Conservation (phyloP, 306 rosid genomes). For the Sicyos baderoa region DNA sequence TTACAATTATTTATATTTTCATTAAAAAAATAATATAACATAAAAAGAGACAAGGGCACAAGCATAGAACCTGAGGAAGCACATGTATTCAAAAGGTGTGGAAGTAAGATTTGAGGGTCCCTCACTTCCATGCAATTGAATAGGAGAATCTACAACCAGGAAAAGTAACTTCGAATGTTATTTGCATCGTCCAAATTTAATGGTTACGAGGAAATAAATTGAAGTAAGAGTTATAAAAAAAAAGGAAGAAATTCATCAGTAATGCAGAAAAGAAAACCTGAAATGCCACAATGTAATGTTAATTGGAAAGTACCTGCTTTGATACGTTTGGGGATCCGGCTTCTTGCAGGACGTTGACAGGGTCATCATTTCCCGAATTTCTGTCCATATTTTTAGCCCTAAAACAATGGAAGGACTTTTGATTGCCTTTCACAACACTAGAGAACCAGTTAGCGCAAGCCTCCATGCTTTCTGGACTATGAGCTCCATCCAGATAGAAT, state of each 20-base stretch:
- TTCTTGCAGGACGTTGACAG: slow-evolving; percentile 23
- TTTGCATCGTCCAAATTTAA: neutral
- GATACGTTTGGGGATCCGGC: slow-evolving; percentile 29
- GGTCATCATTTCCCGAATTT: slow-evolving; percentile 28
- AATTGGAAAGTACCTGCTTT: slow-evolving; percentile 33
- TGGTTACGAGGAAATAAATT: neutral
- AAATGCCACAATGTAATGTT: slow-evolving; percentile 1
- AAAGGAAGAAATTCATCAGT: neutral
- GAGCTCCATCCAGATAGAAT: slow-evolving; percentile 85
- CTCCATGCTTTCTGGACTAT: slow-evolving; percentile 82
- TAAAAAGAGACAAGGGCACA: neutral
- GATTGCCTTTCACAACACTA: slow-evolving; percentile 29
- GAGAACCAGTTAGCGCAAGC: slow-evolving; percentile 49
- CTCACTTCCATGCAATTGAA: slow-evolving; percentile 77
- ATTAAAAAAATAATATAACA: neutral
- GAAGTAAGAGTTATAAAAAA: neutral
- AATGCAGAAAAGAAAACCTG: neutral
- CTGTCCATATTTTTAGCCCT: slow-evolving; percentile 22
- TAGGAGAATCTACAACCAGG: slow-evolving; percentile 52
- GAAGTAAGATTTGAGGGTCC: slow-evolving; percentile 60
- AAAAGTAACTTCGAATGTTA: slow-evolving; percentile 13
- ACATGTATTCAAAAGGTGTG: slow-evolving; percentile 49
- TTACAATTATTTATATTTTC: neutral
- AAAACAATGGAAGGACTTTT: slow-evolving; percentile 24
- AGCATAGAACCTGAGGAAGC: slow-evolving; percentile 54